phyloP scores from a whole-genome alignment of 1,284 basidiomycete species.

The Tilletia indica region DNA sequence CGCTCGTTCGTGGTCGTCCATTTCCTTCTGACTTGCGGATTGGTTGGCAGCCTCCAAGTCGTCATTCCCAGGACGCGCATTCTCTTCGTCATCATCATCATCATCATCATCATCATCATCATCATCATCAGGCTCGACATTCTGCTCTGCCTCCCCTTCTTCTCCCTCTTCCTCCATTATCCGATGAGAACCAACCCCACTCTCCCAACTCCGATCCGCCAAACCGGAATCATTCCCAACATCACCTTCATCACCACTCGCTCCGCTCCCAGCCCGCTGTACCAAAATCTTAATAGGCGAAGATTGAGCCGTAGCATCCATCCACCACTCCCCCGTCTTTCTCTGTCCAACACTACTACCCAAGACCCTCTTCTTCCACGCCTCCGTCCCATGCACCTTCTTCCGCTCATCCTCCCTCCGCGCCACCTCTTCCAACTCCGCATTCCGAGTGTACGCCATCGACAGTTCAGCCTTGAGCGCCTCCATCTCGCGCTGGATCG shows the following conservation, averaged over 20 bases:
- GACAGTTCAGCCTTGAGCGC: conserved; percentile 45
- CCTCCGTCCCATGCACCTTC: conserved; percentile 11
- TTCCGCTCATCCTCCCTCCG: background rate
- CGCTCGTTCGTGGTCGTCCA: conserved; percentile 30
- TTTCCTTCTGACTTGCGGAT: background rate
- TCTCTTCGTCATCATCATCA: background rate
- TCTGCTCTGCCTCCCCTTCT: no score
- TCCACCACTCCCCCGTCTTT: conserved; percentile 17
- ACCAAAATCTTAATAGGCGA: conserved; percentile 13
- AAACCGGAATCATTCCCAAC: background rate
- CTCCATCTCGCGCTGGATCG: conserved; percentile 43
- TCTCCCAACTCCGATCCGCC: conserved; percentile 7
- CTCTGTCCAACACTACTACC: background rate
- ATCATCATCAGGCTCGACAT: background rate
- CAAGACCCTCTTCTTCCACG: conserved; percentile 17
- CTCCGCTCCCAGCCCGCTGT: background rate
- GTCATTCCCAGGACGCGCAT: background rate
- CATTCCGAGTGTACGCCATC: conserved; percentile 37
- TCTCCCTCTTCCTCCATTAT: no score
- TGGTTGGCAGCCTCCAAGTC: background rate
- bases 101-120: background rate
- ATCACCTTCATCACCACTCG: background rate
- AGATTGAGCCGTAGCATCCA: background rate
- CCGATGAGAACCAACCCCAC: background rate
- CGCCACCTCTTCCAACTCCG: conserved; percentile 35